Evolutionary conservation across 2,329 filamentous ascomycete species (phyloP).

Genomic region (Phyllosticta ampelicida): DNA sequence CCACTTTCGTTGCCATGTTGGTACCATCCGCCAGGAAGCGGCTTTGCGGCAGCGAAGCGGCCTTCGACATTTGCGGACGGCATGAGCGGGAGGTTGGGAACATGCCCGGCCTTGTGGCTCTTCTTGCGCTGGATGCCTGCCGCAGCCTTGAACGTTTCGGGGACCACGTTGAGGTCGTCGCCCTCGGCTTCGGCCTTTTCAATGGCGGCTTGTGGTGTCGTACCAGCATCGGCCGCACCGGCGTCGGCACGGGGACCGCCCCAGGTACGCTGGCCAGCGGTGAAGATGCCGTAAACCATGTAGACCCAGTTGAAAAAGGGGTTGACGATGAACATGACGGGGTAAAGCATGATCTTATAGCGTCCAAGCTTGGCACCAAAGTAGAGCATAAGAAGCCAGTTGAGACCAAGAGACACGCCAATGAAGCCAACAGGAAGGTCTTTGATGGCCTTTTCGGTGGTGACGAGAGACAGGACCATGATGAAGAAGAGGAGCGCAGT

Average conservation of each 20-base stretch:
- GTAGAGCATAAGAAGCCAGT: constrained; percentile 93
- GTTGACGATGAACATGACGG: constrained; percentile 88
- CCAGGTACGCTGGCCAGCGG: constrained; percentile 89
- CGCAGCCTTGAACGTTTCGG: constrained; percentile 63
- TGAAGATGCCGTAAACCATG: constrained; percentile 95
- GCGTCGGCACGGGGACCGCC: constrained; percentile 87
- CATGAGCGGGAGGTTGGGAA: constrained; percentile 51
- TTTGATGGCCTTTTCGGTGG: constrained; percentile 65
- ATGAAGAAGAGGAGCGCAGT: constrained; percentile 92
- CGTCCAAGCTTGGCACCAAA: constrained; percentile 78
- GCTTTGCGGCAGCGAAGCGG: constrained; percentile 62
- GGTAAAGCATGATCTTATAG: constrained; percentile 92
- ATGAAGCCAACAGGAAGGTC: constrained; percentile 90
- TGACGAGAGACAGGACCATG: constrained; percentile 76
- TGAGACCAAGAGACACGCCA: constrained; percentile 79
- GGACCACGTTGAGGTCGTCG: constrained; percentile 82
- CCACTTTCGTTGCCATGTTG: constrained; percentile 58
- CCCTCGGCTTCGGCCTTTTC: constrained; percentile 67
- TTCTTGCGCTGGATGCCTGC: constrained; percentile 36
- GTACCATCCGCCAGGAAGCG: constrained; percentile 58
- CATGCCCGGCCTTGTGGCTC: constrained; percentile 29
- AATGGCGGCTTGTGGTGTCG: constrained; percentile 71
- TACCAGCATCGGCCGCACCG: constrained; percentile 63
- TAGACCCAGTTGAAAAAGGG: constrained; percentile 98
- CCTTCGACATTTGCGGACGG: constrained; percentile 68